Evolutionary conservation across 2,329 filamentous ascomycete species (phyloP), one percentile per base, ranked within the genome.

Genomic region (Aspergillus melleus): DNA sequence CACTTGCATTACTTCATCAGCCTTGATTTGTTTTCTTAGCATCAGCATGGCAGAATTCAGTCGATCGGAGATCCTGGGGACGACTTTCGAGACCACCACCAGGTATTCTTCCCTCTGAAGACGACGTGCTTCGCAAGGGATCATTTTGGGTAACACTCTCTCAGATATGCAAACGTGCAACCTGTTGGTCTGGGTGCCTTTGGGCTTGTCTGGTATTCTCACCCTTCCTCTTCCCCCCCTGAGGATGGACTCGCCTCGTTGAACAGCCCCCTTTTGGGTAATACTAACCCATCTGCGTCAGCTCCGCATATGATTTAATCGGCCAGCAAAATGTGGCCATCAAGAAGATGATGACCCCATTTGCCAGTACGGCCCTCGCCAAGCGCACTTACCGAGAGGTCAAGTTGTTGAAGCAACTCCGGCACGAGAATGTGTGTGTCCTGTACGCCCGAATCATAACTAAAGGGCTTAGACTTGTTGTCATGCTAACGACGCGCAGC

Each of bases 321-420:
- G 97, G 94, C 60, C 91, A 87, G 76, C 93, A 97, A 79, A 91
- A 92, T 79, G 95, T 99, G 62, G 95, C 95, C 59, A 92, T 99
- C 77, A 99, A 99, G 86, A 99, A 99, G 86, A 99, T 99, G 75
- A 98, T 99, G 94, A 98, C 98, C 84, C 95, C 95, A 8, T 99
- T 99, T 80, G 96, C 92, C 84, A 99, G 94, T 16, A 92, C 95
- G 1, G 93, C 98, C 58, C 84, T 99, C 53, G 95, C 95, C 58
- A 99, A 99, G 83, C 87, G 95, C 72, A 98, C 95, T 66, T 99
- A 98, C 78, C 88, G 95, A 74, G 95, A 99, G 79, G 83, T 99
- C 74, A 99, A 98, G 83, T 86, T 99, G 63, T 83, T 99, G 72
- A 99, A 98, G 83, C 95, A 98, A 74, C 83, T 99, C 62, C 89